Evolutionary conservation across 2,329 filamentous ascomycete genomes (phyloP), one percentile per base, ranked within the genome.

Genomic region (Pseudocercospora eumusae): DNA sequence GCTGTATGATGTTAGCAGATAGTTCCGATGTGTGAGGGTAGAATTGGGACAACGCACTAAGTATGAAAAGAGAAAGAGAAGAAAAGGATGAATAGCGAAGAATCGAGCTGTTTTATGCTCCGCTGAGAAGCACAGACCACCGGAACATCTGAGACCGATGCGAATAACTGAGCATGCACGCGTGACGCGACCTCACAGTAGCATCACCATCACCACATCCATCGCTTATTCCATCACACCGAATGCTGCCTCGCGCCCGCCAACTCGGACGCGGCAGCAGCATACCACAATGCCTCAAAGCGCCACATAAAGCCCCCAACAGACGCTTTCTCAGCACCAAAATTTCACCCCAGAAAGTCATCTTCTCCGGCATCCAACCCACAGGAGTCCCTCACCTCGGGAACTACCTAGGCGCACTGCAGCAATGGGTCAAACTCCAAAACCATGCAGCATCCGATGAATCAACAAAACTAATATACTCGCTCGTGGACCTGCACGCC

Each of bases 351-450:
- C 49, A 40, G 11, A 73, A 81, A 59, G 82, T 89, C 62, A 86
- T 98, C 71, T 97, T 99, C 81, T 98, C 95, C 3, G 95, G 93
- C 57, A 99, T 99, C 70, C 95, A 99, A 76, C 95, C 95, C 18
- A 99, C 95, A 0, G 95, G 93, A 36, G 84, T 96, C 23, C 95
- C 95, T 13, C 95, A 99, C 75, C 80, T 99, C 28, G 95, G 95
- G 59, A 99, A 99, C 78, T 99, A 97, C 76, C 84, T 96, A 10
- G 95, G 95, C 25, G 95, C 95, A 15, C 80, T 99, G 59, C 85
- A 86, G 56, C 87, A 92, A 81, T 99, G 95, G 95, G 89, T 90
- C 52, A 82, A 83, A 64, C 81, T 97, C 7, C 93, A 99, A 68
- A 80, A 92, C 64, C 79, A 83, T 40, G 81, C n/a, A n/a, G n/a